phyloP scores from a whole-genome alignment of 2,329 filamentous ascomycete genomes.

The Anisogramma anomala region DNA sequence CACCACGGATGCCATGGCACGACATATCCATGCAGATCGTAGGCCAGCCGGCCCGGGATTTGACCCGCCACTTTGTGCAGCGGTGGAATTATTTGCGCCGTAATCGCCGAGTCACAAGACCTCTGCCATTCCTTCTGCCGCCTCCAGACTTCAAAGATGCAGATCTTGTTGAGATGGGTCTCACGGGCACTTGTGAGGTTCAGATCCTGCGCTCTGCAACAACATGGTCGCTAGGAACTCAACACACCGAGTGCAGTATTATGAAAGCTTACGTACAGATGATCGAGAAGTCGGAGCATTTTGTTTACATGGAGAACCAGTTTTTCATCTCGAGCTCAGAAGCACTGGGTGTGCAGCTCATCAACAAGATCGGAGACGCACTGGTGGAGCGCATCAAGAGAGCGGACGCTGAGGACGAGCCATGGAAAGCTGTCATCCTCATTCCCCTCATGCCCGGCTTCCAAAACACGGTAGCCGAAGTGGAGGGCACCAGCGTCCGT shows the following conservation, averaged over 20 bases:
- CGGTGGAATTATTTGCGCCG: conserved; percentile 95
- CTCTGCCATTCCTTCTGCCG: conserved; percentile 84
- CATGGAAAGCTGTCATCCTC: conserved; percentile 81
- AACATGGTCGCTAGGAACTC: conserved; percentile 84
- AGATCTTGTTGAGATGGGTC: conserved; percentile 75
- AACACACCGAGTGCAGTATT: conserved; percentile 84
- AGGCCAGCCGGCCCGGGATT: conserved; percentile 84
- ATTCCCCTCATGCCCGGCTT: conserved; percentile 98
- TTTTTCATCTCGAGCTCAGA: conserved; percentile 94
- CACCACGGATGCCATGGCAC: conserved; percentile 96
- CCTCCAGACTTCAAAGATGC: conserved; percentile 81
- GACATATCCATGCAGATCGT: conserved; percentile 97
- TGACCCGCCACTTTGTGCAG: conserved; percentile 93
- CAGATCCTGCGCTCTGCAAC: conserved; percentile 87
- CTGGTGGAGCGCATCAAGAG: conserved; percentile 83
- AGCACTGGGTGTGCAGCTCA: conserved; percentile 74
- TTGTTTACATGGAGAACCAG: conserved; percentile 98
- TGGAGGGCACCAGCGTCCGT: conserved; percentile 87
- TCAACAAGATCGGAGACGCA: conserved; percentile 89
- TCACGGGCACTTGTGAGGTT: conserved; percentile 90
- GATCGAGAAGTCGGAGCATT: conserved; percentile 91
- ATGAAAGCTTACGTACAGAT: conserved; percentile 90
- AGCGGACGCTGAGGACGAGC: conserved; percentile 70
- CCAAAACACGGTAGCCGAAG: conserved; percentile 88
- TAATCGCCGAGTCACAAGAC: conserved; percentile 83